Conservation (phyloP, 371 early-diverging fungal species). For the Nematocida sp. region DNA sequence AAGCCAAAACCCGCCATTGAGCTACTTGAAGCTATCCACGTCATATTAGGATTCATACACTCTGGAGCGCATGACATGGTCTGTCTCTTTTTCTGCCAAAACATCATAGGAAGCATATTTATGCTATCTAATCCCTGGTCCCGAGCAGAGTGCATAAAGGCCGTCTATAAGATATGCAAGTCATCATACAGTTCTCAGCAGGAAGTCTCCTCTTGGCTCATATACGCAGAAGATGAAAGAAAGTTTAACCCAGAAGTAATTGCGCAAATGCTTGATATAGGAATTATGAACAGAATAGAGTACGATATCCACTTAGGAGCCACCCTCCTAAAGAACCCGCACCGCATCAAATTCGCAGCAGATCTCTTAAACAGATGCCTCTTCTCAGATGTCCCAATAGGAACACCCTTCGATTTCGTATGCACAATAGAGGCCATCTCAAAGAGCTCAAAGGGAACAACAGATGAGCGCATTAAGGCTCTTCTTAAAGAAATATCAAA, state of each 20-base stretch:
- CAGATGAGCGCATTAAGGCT: constrained; percentile 34
- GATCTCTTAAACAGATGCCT: constrained; percentile 55
- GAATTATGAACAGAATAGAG: constrained; percentile 63
- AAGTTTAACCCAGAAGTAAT: constrained; percentile 62
- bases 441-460: constrained; percentile 51
- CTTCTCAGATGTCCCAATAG: constrained; percentile 51
- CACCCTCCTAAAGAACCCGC: constrained; percentile 41
- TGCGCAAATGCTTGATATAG: constrained; percentile 62
- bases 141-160: constrained; percentile 35
- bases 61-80: constrained; percentile 54
- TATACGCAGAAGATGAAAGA: constrained; percentile 64
- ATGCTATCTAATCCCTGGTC: constrained; percentile 50
- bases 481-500: constrained; percentile 51
- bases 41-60: constrained; percentile 18
- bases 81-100: constrained; percentile 60
- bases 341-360: constrained; percentile 57
- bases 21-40: constrained; percentile 46
- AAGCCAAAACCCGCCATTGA: constrained; percentile 32
- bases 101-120: constrained; percentile 54
- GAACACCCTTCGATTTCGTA: constrained; percentile 67
- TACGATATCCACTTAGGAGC: constrained; percentile 65
- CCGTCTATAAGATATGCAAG: constrained; percentile 60
- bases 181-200: constrained; percentile 60
- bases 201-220: constrained; percentile 65
- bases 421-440: constrained; percentile 65